phyloP scores from a whole-genome alignment of 2,329 filamentous ascomycete species.

The Fusarium setosum region DNA sequence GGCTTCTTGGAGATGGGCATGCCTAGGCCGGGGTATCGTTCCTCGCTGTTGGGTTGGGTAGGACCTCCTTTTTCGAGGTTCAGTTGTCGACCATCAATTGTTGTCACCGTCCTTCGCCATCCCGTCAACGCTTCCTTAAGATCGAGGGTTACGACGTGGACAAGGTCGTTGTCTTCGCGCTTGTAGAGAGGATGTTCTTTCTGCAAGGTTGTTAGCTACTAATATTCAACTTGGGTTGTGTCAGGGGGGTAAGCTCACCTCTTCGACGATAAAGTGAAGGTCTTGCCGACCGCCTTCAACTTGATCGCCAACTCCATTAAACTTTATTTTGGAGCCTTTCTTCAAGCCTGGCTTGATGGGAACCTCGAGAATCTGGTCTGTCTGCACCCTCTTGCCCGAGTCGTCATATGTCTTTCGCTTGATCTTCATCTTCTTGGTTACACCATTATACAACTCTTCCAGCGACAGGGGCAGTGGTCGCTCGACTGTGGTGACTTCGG shows the following conservation, averaged over 20 bases:
- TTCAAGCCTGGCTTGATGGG: constrained; percentile 96
- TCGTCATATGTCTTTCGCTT: constrained; percentile 95
- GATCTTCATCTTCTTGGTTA: constrained; percentile 97
- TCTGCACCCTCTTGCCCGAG: constrained; percentile 83
- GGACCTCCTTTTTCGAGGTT: constrained; percentile 83
- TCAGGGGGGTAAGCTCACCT: constrained; percentile 68
- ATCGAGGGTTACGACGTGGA: constrained; percentile 81
- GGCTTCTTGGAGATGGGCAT: constrained; percentile 97
- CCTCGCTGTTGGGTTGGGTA: constrained; percentile 84
- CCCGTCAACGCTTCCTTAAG: constrained; percentile 96
- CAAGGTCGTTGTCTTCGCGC: constrained; percentile 89
- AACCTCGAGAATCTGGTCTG: constrained; percentile 92
- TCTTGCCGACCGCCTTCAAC: constrained; percentile 97
- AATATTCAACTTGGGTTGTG: not conserved
- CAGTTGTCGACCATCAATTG: constrained; percentile 91
- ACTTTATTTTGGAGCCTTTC: constrained; percentile 98
- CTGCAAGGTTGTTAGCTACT: constrained; percentile 64
- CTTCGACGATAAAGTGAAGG: constrained; percentile 92
- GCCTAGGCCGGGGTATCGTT: constrained; percentile 85
- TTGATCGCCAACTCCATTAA: constrained; percentile 96
- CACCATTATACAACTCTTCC: constrained; percentile 89
- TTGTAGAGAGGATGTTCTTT: constrained; percentile 88
- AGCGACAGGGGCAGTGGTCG: constrained; percentile 82
- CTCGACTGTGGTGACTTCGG: constrained; percentile 92
- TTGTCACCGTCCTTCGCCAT: constrained; percentile 91